phyloP scores from a whole-genome alignment of 192 early-diverging fungal genomes.

The Martensiomyces pterosporus region DNA sequence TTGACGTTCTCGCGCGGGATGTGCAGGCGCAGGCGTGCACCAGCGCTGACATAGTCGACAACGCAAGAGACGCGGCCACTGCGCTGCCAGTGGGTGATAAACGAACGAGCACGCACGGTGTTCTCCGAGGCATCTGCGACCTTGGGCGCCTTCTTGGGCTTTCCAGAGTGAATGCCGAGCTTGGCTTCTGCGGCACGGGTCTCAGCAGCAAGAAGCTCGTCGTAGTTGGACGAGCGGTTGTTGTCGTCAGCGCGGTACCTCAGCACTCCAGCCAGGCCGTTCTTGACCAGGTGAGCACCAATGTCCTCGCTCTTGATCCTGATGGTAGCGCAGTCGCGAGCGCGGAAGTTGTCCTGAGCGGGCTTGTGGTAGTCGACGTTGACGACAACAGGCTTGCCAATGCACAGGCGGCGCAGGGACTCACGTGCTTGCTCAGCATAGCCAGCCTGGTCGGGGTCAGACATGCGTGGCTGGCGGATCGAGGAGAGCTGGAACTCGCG shows the following conservation, averaged over 20 bases:
- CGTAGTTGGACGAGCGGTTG: slow-evolving; percentile 81
- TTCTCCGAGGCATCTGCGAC: slow-evolving; percentile 82
- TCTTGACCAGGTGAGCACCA: slow-evolving; percentile 56
- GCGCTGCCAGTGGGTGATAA: slow-evolving; percentile 80
- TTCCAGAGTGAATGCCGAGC: slow-evolving; percentile 83
- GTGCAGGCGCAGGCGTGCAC: slow-evolving; percentile 76
- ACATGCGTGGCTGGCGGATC: slow-evolving; percentile 63
- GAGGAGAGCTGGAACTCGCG: slow-evolving; percentile 58
- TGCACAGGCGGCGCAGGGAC: slow-evolving; percentile 77
- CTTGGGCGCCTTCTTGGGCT: slow-evolving; percentile 69
- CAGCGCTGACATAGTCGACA: slow-evolving; percentile 82
- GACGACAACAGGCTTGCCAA: slow-evolving; percentile 77
- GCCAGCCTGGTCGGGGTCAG: slow-evolving; percentile 69
- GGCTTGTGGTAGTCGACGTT: slow-evolving; percentile 84
- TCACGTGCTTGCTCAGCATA: slow-evolving; percentile 89
- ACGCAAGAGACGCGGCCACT: slow-evolving; percentile 72
- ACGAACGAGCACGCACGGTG: slow-evolving; percentile 77
- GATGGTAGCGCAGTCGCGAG: slow-evolving; percentile 84
- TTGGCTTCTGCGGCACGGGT: slow-evolving; percentile 60
- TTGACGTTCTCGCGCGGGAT: slow-evolving; percentile 83
- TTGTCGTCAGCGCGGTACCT: slow-evolving; percentile 81
- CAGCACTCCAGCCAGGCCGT: slow-evolving; percentile 76
- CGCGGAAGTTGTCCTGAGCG: slow-evolving; percentile 79
- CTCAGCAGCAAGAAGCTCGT: slow-evolving; percentile 79
- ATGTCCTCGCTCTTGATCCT: slow-evolving; percentile 58